Percentiles rank a stretch among this genome's conserved stretches.
Evolutionary conservation across 2,329 filamentous ascomycete species (phyloP).

Genomic region (Fusarium sp.): DNA sequence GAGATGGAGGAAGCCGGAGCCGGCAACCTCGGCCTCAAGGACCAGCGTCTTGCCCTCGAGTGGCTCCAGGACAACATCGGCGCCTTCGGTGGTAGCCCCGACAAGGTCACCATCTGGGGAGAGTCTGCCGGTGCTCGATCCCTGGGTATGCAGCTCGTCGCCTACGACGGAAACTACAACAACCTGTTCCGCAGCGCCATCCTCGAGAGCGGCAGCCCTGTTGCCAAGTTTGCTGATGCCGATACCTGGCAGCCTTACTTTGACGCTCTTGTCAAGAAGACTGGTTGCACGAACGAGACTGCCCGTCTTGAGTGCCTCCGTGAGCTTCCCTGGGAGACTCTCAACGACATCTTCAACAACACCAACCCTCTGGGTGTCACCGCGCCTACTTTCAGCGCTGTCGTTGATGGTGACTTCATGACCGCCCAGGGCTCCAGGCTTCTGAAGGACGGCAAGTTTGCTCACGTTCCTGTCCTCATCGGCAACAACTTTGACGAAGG

Average conservation of each 20-base stretch:
- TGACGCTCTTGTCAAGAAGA: constrained; percentile 41
- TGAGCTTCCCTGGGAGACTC: constrained; percentile 44
- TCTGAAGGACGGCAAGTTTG: constrained; percentile 68
- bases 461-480: constrained; percentile 70
- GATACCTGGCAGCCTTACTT: constrained; percentile 47
- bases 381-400: constrained; percentile 29
- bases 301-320: constrained; percentile 49
- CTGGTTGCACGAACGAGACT: constrained; percentile 36
- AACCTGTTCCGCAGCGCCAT: constrained; percentile 66
- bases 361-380: constrained; percentile 32
- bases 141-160: constrained; percentile 62
- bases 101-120: constrained; percentile 63
- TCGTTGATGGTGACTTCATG: constrained; percentile 55
- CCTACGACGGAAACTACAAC: constrained; percentile 65
- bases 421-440: constrained; percentile 60
- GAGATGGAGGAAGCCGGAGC: constrained; percentile 56
- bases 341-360: constrained; percentile 46
- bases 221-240: constrained; percentile 41
- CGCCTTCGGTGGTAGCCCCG: constrained; percentile 60
- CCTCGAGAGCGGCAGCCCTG: constrained; percentile 58
- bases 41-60: constrained; percentile 60
- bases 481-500: constrained; percentile 76
- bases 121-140: constrained; percentile 65
- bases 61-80: constrained; percentile 65
- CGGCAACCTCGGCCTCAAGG: constrained; percentile 63